Conservation (phyloP, 345 rosid genomes). For the Salix exigua region DNA sequence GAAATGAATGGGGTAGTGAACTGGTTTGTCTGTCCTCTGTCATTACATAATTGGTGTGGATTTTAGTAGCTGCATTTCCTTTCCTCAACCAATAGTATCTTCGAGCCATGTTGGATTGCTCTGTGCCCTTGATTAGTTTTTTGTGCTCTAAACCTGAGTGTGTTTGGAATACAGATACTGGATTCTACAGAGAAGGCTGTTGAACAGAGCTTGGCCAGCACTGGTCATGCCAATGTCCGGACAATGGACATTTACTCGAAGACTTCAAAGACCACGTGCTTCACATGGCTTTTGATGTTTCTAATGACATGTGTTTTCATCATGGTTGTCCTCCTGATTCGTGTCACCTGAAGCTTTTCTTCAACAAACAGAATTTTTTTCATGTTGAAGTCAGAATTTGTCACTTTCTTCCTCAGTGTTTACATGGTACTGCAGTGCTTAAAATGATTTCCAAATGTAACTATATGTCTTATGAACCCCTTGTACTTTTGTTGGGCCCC, state of each 20-base stretch:
- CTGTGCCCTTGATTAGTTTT: too few relatives aligned
- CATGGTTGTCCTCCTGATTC: slow-evolving; percentile 82
- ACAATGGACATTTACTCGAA: slow-evolving; percentile 57
- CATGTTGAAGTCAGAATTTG: too few relatives aligned
- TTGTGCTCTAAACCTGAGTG: neutral
- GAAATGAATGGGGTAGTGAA: neutral
- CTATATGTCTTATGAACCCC: too few relatives aligned
- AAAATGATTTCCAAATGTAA: too few relatives aligned
- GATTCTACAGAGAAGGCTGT: slow-evolving; percentile 82
- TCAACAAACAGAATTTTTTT: neutral
- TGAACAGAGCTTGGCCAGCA: slow-evolving; percentile 86
- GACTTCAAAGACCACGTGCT: slow-evolving; percentile 74
- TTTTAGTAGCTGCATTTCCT: neutral
- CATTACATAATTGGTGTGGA: neutral
- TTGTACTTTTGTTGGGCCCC: too few relatives aligned
- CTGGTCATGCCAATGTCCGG: slow-evolving; percentile 66
- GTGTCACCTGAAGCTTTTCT: slow-evolving; percentile 46
- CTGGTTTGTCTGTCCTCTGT: neutral
- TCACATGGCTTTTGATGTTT: slow-evolving; percentile 75
- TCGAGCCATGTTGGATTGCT: neutral
- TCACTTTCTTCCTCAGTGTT: too few relatives aligned
- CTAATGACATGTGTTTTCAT: slow-evolving; percentile 67
- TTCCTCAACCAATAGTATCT: neutral
- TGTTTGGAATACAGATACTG: slow-evolving; percentile 51
- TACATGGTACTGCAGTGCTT: too few relatives aligned